Evolutionary conservation across 202 grass and related monocot species (phyloP).

Genomic region (Zizania palustris): DNA sequence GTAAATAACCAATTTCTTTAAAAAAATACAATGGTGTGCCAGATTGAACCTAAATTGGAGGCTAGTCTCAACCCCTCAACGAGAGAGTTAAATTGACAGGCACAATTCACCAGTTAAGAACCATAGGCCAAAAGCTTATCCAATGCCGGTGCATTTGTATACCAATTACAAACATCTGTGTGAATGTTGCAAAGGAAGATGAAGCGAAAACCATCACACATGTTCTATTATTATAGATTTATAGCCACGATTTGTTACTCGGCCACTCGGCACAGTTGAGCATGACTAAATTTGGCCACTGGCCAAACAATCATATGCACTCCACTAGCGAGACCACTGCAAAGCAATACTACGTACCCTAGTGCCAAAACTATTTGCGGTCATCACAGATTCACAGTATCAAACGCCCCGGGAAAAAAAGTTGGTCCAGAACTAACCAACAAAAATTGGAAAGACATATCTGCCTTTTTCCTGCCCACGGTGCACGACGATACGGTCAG

Average conservation of each 20-base stretch:
- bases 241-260: neutral
- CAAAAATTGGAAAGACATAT: neutral
- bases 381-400: slow-evolving; percentile 1
- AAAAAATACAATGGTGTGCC: neutral
- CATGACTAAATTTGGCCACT: slow-evolving; percentile 26
- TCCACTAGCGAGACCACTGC: slow-evolving; percentile 2
- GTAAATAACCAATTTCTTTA: neutral
- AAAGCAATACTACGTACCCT: slow-evolving; percentile 9
- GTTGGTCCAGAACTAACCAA: neutral
- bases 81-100: slow-evolving; percentile 2
- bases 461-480: slow-evolving; percentile 18
- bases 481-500: neutral
- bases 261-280: neutral
- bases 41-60: slow-evolving; percentile 6
- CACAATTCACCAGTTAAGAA: neutral
- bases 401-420: neutral
- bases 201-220: neutral
- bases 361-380: neutral
- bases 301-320: slow-evolving; percentile 21
- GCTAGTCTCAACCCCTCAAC: neutral
- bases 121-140: slow-evolving; percentile 12
- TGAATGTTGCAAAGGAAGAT: neutral
- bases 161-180: neutral
- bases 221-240: neutral
- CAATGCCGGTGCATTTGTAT: neutral